These are phyloP conservation scores for Pseudogymnoascus sp. DNA, from an alignment of 2,329 filamentous ascomycete genomes.

Conservation along the genomic window DNA sequence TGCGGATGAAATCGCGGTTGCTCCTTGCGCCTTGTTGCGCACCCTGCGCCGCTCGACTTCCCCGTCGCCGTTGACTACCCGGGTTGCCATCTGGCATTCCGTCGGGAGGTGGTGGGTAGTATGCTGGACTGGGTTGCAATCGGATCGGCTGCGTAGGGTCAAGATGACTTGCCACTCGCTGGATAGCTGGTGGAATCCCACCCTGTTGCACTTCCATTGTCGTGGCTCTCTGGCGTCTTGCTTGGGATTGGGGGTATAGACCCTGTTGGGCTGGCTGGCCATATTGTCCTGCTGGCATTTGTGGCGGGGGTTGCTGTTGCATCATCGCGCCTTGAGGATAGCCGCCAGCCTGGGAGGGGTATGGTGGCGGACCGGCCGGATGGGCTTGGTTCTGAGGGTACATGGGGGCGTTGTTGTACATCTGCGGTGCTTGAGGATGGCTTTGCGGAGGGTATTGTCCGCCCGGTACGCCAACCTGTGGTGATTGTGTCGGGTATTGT, in stretches of 20 bases:
- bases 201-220: constrained; percentile 95
- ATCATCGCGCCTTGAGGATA: constrained; percentile 71
- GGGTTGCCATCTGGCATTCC: constrained; percentile 60
- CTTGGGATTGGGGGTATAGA: constrained; percentile 65
- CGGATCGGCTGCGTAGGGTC: constrained; percentile 92
- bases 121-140: constrained; percentile 89
- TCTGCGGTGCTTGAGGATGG: constrained; percentile 42
- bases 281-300: constrained; percentile 61
- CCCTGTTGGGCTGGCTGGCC: constrained; percentile 53
- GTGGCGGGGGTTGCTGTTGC: constrained; percentile 51
- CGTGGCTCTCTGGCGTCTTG: constrained; percentile 80
- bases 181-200: constrained; percentile 85
- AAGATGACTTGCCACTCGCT: constrained; percentile 90
- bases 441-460: constrained; percentile 41
- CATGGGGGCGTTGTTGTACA: constrained; percentile 78
- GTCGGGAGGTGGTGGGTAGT: constrained; percentile 89
- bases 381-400: constrained; percentile 57
- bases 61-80: constrained; percentile 60
- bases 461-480: constrained; percentile 32
- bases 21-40: constrained; percentile 43
- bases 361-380: constrained; percentile 66
- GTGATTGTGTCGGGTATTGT: constrained; percentile 12
- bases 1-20: constrained; percentile 88
- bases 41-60: constrained; percentile 61
- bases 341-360: constrained; percentile 62